Evolutionary conservation across 2,329 filamentous ascomycete genomes (phyloP).

Genomic region (Fusarium clavum): DNA sequence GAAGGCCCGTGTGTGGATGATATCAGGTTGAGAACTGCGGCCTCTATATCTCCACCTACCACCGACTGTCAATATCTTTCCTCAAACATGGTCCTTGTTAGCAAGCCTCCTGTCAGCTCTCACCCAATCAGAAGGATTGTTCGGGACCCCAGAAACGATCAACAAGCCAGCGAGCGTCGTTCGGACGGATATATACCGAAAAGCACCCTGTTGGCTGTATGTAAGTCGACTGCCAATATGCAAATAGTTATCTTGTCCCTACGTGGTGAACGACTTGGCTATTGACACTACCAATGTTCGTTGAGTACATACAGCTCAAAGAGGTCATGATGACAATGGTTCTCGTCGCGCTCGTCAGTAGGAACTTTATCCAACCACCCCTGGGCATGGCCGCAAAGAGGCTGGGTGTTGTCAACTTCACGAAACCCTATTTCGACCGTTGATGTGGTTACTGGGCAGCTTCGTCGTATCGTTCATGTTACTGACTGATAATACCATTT

Average conservation of each 20-base stretch:
- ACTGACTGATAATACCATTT: not conserved
- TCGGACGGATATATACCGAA: conserved; percentile 1
- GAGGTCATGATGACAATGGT: not conserved
- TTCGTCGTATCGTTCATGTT: not conserved
- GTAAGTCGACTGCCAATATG: not conserved
- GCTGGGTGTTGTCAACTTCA: conserved; percentile 3
- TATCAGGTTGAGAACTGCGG: conserved; percentile 1
- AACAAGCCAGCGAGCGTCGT: conserved; percentile 1
- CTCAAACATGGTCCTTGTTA: conserved; percentile 25
- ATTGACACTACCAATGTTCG: not conserved
- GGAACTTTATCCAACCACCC: conserved; percentile 12
- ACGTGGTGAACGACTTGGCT: not conserved
- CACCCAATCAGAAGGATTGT: conserved; percentile 38
- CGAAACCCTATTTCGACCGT: conserved; percentile 9
- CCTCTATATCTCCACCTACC: conserved; percentile 9
- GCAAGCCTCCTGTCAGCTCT: conserved; percentile 27
- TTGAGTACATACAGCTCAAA: not conserved
- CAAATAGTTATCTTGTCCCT: not conserved
- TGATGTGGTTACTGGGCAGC: not conserved
- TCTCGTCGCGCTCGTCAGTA: not conserved
- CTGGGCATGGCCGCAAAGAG: not conserved
- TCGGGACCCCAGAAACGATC: conserved; percentile 26
- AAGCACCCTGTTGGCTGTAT: conserved; percentile 5
- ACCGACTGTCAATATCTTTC: not conserved
- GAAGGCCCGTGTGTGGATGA: conserved; percentile 10